These are phyloP conservation scores for Camelina sativa DNA, from an alignment of 345 rosid genomes.

Conservation along the genomic window DNA sequence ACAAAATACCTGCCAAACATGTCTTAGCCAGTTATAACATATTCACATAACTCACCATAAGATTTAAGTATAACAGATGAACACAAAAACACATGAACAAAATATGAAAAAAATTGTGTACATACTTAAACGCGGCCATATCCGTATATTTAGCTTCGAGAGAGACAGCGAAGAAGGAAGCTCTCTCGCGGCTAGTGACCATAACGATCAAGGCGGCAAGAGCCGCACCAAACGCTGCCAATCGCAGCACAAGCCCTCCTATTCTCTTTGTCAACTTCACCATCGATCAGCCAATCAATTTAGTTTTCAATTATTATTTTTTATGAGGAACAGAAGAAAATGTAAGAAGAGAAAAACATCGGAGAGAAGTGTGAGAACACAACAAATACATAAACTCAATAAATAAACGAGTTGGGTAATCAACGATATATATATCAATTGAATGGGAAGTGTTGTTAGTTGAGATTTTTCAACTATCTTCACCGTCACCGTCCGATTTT, in stretches of 20 bases:
- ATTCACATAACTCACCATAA: not conserved
- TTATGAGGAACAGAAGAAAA: constrained; percentile 3
- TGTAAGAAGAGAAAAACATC: constrained; percentile 10
- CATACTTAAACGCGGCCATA: constrained; percentile 73
- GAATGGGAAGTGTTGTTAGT: constrained; percentile 48
- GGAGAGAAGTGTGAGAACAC: constrained; percentile 8
- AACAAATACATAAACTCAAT: constrained; percentile 14
- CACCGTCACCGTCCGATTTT: constrained; percentile 41
- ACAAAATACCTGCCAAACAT: constrained; percentile 67
- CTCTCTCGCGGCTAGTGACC: constrained; percentile 70
- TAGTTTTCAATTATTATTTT: not conserved
- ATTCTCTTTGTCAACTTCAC: constrained; percentile 54
- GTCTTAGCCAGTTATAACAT: not conserved
- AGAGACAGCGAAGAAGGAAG: constrained; percentile 48
- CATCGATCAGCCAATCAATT: constrained; percentile 40
- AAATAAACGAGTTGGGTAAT: constrained; percentile 1
- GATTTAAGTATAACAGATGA: not conserved
- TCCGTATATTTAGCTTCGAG: constrained; percentile 70
- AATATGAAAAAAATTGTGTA: not conserved
- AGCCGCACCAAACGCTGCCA: constrained; percentile 64
- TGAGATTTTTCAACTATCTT: constrained; percentile 57
- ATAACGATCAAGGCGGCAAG: constrained; percentile 68
- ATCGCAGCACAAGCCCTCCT: constrained; percentile 54
- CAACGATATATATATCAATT: constrained; percentile 15
- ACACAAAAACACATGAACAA: not conserved